phyloP scores from a whole-genome alignment of 2,329 filamentous ascomycete genomes.

The Coniochaeta hoffmannii region DNA sequence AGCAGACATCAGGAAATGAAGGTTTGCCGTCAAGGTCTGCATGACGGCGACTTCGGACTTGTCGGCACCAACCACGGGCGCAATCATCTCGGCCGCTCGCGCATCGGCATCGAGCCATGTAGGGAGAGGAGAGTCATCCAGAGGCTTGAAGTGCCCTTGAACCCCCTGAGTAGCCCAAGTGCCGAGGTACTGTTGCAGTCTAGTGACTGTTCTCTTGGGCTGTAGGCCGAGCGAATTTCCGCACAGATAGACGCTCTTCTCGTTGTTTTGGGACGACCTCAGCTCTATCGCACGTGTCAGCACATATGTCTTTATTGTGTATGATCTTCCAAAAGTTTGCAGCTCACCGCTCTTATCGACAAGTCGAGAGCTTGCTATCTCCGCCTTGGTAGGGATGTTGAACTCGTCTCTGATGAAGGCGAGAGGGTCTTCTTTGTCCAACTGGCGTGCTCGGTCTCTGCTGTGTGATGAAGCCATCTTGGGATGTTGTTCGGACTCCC shows the following conservation, averaged over 20 bases:
- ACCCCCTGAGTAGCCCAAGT: slow-evolving; percentile 75
- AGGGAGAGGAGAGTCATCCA: slow-evolving; percentile 51
- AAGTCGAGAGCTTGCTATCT: slow-evolving; percentile 15
- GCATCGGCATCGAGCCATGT: slow-evolving; percentile 68
- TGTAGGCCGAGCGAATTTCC: slow-evolving; percentile 75
- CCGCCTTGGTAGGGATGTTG: slow-evolving; percentile 17
- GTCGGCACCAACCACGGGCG: slow-evolving; percentile 63
- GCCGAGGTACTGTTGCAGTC: slow-evolving; percentile 61
- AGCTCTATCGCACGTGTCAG: neutral
- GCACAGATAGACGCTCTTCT: slow-evolving; percentile 59
- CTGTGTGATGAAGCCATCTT: neutral
- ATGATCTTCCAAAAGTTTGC: neutral
- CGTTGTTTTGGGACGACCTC: neutral
- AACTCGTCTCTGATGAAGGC: slow-evolving; percentile 16
- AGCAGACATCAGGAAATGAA: slow-evolving; percentile 70
- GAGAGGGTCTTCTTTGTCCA: slow-evolving; percentile 16
- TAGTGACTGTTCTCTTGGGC: slow-evolving; percentile 54
- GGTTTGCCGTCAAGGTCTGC: slow-evolving; percentile 71
- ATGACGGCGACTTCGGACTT: slow-evolving; percentile 67
- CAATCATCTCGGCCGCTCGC: slow-evolving; percentile 56
- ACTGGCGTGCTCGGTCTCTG: neutral
- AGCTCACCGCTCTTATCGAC: slow-evolving; percentile 8
- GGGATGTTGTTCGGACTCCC: no score
- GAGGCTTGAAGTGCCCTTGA: slow-evolving; percentile 65
- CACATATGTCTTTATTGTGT: neutral